Percentiles rank a stretch among this genome's conserved stretches.
These are phyloP conservation scores for Leishmania turanica DNA, from an alignment of 208 protist genomes.

Conservation along the genomic window DNA sequence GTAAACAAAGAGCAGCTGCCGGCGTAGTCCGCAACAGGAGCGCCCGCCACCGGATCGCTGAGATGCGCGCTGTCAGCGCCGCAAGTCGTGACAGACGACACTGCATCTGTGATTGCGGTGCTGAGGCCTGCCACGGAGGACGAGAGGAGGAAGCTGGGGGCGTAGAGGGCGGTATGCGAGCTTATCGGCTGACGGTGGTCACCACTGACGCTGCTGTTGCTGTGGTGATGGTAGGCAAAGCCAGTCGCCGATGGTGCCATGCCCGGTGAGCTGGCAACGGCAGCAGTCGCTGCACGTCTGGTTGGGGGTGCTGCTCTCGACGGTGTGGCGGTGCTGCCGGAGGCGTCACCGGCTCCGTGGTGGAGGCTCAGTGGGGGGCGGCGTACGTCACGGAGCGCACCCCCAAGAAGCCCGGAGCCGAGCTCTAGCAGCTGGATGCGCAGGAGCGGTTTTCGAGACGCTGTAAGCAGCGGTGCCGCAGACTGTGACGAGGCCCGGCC, in stretches of 20 bases:
- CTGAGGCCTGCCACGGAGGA: constrained; percentile 17
- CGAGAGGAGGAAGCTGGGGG: constrained; percentile 11
- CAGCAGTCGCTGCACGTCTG: neutral
- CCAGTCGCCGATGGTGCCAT: neutral
- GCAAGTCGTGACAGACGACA: constrained; percentile 16
- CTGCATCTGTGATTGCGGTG: constrained; percentile 11
- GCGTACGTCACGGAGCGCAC: constrained; percentile 13
- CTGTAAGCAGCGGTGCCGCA: neutral
- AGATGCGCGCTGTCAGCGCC: neutral
- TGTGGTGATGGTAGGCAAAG: neutral
- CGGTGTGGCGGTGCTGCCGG: neutral
- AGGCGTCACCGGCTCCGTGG: neutral
- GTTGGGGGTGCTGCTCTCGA: neutral
- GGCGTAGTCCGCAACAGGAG: neutral
- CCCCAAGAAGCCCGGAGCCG: constrained; percentile 21
- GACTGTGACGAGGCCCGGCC: constrained; percentile 15
- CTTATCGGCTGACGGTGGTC: neutral
- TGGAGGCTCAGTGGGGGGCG: constrained; percentile 3
- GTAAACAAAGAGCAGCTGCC: neutral
- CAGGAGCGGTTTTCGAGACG: constrained; percentile 12
- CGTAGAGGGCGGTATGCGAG: constrained; percentile 7
- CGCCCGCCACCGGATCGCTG: neutral
- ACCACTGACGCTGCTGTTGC: neutral
- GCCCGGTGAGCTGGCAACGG: neutral
- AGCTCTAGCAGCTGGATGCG: constrained; percentile 29